Percentiles rank a stretch among this genome's conserved stretches.
phyloP scores from a whole-genome alignment of 257 asterid genomes.

The Agastache rugosa region DNA sequence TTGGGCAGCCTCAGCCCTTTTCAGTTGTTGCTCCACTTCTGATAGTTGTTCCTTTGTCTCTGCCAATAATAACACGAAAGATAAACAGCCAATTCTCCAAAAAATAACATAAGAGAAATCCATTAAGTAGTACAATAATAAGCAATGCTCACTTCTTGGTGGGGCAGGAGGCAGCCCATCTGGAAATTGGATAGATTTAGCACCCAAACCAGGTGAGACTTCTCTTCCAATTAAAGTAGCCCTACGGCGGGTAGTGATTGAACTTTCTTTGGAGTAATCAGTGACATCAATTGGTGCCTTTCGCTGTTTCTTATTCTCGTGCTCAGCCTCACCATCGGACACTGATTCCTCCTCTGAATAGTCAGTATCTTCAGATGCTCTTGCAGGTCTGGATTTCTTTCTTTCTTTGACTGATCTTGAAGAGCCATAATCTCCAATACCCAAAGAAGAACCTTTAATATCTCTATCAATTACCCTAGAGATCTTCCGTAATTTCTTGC shows the following conservation, averaged over 20 bases:
- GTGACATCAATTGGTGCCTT: conserved; percentile 43
- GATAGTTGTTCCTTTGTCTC: conserved; percentile 80
- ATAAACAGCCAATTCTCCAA: conserved; percentile 25
- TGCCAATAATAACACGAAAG: conserved; percentile 37
- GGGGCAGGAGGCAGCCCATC: conserved; percentile 79
- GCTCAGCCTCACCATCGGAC: conserved; percentile 58
- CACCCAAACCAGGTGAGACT: conserved; percentile 45
- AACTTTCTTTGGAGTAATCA: conserved; percentile 49
- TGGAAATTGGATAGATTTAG: conserved; percentile 58
- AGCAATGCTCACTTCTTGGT: conserved; percentile 64
- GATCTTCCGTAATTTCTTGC: conserved; percentile 52
- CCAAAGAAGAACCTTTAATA: conserved; percentile 40
- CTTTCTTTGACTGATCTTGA: conserved; percentile 53
- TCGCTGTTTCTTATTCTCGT: conserved; percentile 48
- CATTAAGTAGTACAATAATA: conserved; percentile 15
- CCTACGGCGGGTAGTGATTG: conserved; percentile 70
- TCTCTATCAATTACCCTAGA: conserved; percentile 55
- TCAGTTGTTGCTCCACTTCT: conserved; percentile 79
- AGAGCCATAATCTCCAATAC: conserved; percentile 45
- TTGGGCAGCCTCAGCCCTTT: conserved; percentile 88
- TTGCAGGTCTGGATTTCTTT: conserved; percentile 42
- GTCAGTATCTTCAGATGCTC: conserved; percentile 55
- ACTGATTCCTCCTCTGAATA: conserved; percentile 52
- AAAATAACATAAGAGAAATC: conserved; percentile 14
- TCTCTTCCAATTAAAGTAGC: conserved; percentile 59